Percentiles rank a stretch among this genome's conserved stretches.
Evolutionary conservation across 2,329 filamentous ascomycete genomes (phyloP).

Genomic region (Xylariaceae sp.): DNA sequence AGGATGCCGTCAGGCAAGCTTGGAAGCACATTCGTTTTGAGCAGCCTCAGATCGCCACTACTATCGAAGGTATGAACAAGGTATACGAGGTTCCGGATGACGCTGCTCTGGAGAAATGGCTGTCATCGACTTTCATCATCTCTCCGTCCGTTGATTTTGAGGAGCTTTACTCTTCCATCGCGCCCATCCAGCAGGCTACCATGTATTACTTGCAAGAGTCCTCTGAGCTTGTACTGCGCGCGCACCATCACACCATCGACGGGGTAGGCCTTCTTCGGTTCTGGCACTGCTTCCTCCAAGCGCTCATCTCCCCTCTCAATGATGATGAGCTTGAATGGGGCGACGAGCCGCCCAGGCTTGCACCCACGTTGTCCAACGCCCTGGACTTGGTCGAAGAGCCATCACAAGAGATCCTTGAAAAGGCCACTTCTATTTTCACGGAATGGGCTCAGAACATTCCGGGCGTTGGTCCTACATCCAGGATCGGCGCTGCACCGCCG

Average conservation of each 20-base stretch:
- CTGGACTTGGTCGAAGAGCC: conserved; percentile 12
- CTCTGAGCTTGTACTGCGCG: conserved; percentile 22
- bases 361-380: conserved; percentile 11
- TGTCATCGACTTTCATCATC: conserved; percentile 16
- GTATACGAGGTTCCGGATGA: conserved; percentile 21
- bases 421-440: conserved; percentile 11
- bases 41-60: conserved; percentile 22
- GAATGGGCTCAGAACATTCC: conserved; percentile 14
- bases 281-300: conserved; percentile 21
- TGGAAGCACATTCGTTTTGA: conserved; percentile 25
- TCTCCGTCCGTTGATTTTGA: conserved; percentile 14
- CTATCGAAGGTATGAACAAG: conserved; percentile 18
- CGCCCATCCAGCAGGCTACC: conserved; percentile 18
- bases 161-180: conserved; percentile 11
- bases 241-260: conserved; percentile 22
- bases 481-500: conserved; percentile 10
- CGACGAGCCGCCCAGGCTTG: conserved; percentile 15
- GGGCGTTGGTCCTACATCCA: conserved; percentile 17
- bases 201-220: conserved; percentile 20
- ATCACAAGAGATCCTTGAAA: conserved; percentile 8
- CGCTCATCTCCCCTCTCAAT: conserved; percentile 10
- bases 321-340: conserved; percentile 11
- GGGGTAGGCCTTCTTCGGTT: conserved; percentile 20
- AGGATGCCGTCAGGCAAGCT: conserved; percentile 19
- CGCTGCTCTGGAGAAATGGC: conserved; percentile 18